phyloP scores from a whole-genome alignment of 352 stramenopile species.

The Phytophthora pseudosyringae region DNA sequence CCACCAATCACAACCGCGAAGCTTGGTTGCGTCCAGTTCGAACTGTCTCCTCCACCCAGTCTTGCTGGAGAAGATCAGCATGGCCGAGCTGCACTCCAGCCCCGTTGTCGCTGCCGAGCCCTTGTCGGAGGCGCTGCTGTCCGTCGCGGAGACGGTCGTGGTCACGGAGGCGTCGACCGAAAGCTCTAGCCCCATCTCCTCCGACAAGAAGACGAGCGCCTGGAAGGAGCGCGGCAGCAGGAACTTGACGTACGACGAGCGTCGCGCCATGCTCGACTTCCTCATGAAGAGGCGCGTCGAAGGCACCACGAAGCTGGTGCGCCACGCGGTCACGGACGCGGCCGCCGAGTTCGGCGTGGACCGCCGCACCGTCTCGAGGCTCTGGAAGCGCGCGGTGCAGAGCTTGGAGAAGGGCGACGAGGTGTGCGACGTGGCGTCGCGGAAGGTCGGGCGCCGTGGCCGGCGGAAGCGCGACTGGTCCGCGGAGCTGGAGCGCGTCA shows the following conservation, averaged over 20 bases:
- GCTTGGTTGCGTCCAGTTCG: conserved; percentile 16
- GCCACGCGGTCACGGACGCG: conserved; percentile 51
- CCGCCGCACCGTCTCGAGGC: conserved; percentile 48
- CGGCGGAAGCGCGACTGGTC: conserved; percentile 56
- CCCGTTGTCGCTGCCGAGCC: conserved; percentile 1
- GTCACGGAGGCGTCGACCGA: background rate
- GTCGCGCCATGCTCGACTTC: conserved; percentile 53
- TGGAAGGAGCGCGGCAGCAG: conserved; percentile 47
- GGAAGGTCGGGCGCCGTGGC: conserved; percentile 48
- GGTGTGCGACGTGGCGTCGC: conserved; percentile 47
- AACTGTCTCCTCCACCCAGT: conserved; percentile 38
- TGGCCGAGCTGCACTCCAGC: conserved; percentile 15
- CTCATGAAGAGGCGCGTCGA: conserved; percentile 43
- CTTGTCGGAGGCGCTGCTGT: conserved; percentile 3
- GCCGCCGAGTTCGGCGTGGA: conserved; percentile 44
- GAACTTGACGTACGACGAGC: conserved; percentile 54
- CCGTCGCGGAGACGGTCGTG: conserved; percentile 7
- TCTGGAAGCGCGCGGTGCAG: conserved; percentile 50
- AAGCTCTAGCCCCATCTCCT: background rate
- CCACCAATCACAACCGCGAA: conserved; percentile 19
- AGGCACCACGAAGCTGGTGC: conserved; percentile 41
- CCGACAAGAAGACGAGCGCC: conserved; percentile 31
- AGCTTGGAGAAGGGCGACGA: conserved; percentile 49
- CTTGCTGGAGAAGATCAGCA: conserved; percentile 16
- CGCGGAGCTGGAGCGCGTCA: conserved; percentile 45